phyloP scores from a whole-genome alignment of 2,329 filamentous ascomycete species.

The Tympanopsis confertula region DNA sequence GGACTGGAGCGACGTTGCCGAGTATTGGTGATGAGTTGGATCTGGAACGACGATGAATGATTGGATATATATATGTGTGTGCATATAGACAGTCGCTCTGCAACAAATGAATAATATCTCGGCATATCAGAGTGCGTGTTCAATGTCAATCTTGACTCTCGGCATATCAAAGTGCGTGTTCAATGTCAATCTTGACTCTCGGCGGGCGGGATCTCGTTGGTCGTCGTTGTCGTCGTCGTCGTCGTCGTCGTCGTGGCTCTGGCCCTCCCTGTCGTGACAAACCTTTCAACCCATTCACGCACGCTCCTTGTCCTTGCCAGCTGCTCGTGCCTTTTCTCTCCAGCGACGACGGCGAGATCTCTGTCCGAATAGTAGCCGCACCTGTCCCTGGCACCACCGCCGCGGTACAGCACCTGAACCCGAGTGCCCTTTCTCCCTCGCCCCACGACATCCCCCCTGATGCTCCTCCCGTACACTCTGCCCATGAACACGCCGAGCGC shows the following conservation, averaged over 20 bases:
- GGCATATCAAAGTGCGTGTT: no score
- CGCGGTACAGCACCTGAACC: slow-evolving; percentile 53
- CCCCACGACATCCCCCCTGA: slow-evolving; percentile 29
- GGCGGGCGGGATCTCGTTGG: no score
- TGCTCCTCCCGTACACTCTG: slow-evolving; percentile 73
- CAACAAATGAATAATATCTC: no score
- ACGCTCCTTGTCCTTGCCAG: slow-evolving; percentile 55
- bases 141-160: no score
- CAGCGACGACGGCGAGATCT: slow-evolving; percentile 27
- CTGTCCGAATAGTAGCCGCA: slow-evolving; percentile 44
- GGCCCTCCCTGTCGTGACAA: slow-evolving; percentile 33
- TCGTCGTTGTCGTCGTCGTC: no score
- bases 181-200: no score
- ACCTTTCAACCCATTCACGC: slow-evolving; percentile 63
- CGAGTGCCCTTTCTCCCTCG: slow-evolving; percentile 43
- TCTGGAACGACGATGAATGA: no score
- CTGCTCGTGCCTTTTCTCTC: slow-evolving; percentile 30
- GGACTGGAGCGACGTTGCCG: slow-evolving; percentile 33
- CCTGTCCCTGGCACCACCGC: slow-evolving; percentile 36
- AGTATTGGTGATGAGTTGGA: slow-evolving; percentile 34
- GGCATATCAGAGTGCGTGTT: no score
- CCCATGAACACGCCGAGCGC: slow-evolving; percentile 65
- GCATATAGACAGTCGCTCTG: no score
- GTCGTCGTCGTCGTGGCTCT: no score
- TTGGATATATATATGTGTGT: no score